Percentiles rank a stretch among this genome's conserved stretches.
Evolutionary conservation across 345 rosid genomes (phyloP).

Genomic region (thale cress (Arabidopsis thaliana)): DNA sequence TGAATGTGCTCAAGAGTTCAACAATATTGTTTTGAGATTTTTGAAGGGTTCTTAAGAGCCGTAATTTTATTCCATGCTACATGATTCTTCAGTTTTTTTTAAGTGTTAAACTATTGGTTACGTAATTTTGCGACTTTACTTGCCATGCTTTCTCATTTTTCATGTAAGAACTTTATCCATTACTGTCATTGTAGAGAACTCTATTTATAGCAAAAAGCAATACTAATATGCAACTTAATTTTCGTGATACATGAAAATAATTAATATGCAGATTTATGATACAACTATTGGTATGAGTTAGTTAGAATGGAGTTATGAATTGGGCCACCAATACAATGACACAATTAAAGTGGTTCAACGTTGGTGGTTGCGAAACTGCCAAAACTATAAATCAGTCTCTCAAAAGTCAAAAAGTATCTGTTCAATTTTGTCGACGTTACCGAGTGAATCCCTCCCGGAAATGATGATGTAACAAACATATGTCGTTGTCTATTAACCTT

Average conservation of each 20-base stretch:
- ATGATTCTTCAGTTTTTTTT: slow-evolving; percentile 26
- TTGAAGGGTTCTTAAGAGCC: slow-evolving; percentile 32
- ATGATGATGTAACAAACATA: not conserved
- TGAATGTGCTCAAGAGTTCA: slow-evolving; percentile 62
- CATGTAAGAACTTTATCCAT: not conserved
- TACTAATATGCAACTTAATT: not conserved
- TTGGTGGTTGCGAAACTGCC: slow-evolving; percentile 23
- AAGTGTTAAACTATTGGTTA: not conserved
- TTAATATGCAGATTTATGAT: not conserved
- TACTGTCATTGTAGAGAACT: no score
- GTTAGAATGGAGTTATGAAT: not conserved
- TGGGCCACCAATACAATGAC: slow-evolving; percentile 32
- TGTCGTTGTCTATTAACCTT: not conserved
- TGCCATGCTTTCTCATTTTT: slow-evolving; percentile 11
- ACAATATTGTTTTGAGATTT: slow-evolving; percentile 58
- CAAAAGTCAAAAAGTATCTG: not conserved
- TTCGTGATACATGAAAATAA: not conserved
- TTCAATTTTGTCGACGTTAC: not conserved
- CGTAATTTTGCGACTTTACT: slow-evolving; percentile 2
- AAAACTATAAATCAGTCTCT: slow-evolving; percentile 3
- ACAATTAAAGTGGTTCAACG: slow-evolving; percentile 13
- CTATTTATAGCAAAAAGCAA: not conserved
- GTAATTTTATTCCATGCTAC: not conserved
- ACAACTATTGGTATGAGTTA: not conserved
- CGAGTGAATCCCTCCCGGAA: not conserved